These are phyloP conservation scores for Amanita rimosa DNA, from an alignment of 768 basidiomycete species.

Conservation along the genomic window DNA sequence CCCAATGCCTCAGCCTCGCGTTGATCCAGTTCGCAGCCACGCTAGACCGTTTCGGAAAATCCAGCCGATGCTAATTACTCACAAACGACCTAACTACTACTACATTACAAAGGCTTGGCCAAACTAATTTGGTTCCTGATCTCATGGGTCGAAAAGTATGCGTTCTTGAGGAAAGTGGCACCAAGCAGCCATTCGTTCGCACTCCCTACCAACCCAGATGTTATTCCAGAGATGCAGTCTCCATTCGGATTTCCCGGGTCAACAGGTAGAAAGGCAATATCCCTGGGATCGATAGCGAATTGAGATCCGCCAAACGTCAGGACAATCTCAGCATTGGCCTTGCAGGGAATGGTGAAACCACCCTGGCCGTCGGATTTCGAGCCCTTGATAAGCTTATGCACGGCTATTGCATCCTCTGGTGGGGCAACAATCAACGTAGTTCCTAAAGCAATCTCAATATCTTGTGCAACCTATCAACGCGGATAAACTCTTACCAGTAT, in stretches of 20 bases:
- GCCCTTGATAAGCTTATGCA: conserved; percentile 33
- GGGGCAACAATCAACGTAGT: conserved; percentile 44
- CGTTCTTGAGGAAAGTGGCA: conserved; percentile 72
- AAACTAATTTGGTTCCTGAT: conserved; percentile 46
- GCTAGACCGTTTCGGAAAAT: not conserved
- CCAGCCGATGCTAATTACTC: not conserved
- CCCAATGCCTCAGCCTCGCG: not conserved
- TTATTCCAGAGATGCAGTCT: conserved; percentile 63
- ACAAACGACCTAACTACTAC: too few relatives aligned
- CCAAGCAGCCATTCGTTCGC: conserved; percentile 62
- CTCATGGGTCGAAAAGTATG: conserved; percentile 57
- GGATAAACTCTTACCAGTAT: conserved; percentile 27
- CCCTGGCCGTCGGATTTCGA: conserved; percentile 32
- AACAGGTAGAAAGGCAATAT: conserved; percentile 45
- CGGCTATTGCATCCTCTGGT: conserved; percentile 21
- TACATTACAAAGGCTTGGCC: conserved; percentile 33
- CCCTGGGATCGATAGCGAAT: conserved; percentile 52
- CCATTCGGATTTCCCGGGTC: conserved; percentile 45
- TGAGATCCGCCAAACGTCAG: conserved; percentile 34
- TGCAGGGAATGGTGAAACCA: conserved; percentile 42
- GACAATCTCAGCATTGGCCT: conserved; percentile 26
- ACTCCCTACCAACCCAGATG: conserved; percentile 47
- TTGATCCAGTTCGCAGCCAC: not conserved
- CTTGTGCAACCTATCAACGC: not conserved
- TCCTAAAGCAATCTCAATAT: conserved; percentile 12